phyloP scores from a whole-genome alignment of 2,329 filamentous ascomycete species.

The Epichloe scottii region DNA sequence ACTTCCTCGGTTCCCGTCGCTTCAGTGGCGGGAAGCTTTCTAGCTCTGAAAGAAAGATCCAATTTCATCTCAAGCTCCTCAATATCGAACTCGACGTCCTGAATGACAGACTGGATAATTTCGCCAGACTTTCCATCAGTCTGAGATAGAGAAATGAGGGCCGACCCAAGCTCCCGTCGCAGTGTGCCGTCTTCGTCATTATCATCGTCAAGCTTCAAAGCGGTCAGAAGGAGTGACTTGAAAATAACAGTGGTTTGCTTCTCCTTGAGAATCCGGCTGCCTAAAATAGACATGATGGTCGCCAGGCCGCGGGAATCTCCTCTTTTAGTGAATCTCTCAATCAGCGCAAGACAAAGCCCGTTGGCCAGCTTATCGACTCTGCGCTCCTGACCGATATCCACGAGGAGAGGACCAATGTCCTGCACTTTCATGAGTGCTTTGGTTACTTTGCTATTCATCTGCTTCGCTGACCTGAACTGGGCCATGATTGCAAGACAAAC shows the following conservation, averaged over 20 bases:
- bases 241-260: conserved; percentile 53
- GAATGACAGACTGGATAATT: conserved; percentile 54
- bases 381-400: conserved; percentile 50
- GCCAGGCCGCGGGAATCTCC: conserved; percentile 43
- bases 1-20: conserved; percentile 26
- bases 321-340: conserved; percentile 49
- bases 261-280: conserved; percentile 46
- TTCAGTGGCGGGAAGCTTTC: conserved; percentile 37
- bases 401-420: conserved; percentile 45
- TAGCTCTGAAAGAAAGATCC: conserved; percentile 53
- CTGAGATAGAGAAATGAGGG: conserved; percentile 55
- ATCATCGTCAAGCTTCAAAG: conserved; percentile 43
- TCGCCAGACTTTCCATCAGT: conserved; percentile 43
- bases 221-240: conserved; percentile 49
- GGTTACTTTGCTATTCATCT: conserved; percentile 56
- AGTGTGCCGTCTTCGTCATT: conserved; percentile 41
- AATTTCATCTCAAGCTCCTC: conserved; percentile 64
- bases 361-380: conserved; percentile 59
- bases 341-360: conserved; percentile 54
- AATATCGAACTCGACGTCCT: conserved; percentile 57
- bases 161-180: conserved; percentile 51
- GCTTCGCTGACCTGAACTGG: conserved; percentile 60
- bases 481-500: conserved; percentile 72
- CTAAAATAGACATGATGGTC: conserved; percentile 48
- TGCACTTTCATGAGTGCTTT: conserved; percentile 55